Base-by-base conservation (phyloP, 805 yeast species). In the Saccharomycopsis sp. region DNA sequence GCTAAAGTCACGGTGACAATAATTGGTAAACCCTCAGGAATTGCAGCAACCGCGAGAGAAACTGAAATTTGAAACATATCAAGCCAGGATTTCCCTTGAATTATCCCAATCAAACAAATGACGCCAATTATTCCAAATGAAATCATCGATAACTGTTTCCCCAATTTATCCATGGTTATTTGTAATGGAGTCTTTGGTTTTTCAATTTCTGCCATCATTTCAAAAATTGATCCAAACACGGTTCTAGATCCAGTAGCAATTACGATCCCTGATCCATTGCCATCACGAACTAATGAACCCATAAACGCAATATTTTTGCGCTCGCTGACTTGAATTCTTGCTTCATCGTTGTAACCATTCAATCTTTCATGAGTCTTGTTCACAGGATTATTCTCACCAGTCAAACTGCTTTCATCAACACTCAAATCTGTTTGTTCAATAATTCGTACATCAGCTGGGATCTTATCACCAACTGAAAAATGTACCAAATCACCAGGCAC, bases 1-100 rank as follows among this genome's bases (percentile, higher is more conserved):
- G 98, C 99, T 51, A 93, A 70, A 0, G 98, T 93, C 7, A 93
- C 98, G 4, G 99, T 90, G 33, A 93, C 98, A 61, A 93, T 93
- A 56, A 93, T 93, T 0, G 99, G 98, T 54, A 93, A 74, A 44
- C 99, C 99, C 64, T 93, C 99, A 4, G 99, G 99, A 55, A 93
- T 93, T 3, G 98, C 98, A 41, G 99, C 99, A 16, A 93, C 99
- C 2, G 98, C 99, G 51, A 93, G 71, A 1, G 97, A 88, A 7
- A 93, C 99, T 1, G 96, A 86, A 47, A 93, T 88, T 62, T 90
- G 96, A 66, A 93, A 90, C 97, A 94, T 93, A 52, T 93, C 97
- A 47, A 93, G 72, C 96, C 97, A 89, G 7, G 85, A 74, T 51
- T 95, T 82, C 40, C 98, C 97, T 66, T 93, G 96, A 39, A 86